Percentiles rank a stretch among this genome's conserved stretches.
Evolutionary conservation across 2,329 filamentous ascomycete species (phyloP).

Genomic region (Drechslerella dactyloides): DNA sequence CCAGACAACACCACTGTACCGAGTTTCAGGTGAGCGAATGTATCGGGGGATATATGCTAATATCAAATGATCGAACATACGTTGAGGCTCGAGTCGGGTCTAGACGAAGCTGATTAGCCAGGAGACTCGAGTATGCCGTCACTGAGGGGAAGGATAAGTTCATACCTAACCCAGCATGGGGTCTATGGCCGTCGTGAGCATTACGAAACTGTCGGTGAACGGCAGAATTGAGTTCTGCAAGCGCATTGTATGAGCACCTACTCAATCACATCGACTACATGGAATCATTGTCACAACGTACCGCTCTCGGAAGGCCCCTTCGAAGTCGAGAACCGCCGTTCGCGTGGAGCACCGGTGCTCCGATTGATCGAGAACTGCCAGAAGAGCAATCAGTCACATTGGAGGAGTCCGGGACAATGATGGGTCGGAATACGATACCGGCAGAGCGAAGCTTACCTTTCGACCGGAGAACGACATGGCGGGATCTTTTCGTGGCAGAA

Average conservation of each 20-base stretch:
- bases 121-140: neutral
- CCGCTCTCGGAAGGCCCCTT: slow-evolving; percentile 48
- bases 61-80: slow-evolving; percentile 18
- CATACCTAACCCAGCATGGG: slow-evolving; percentile 88
- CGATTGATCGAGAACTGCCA: slow-evolving; percentile 43
- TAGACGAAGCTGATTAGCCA: slow-evolving; percentile 11
- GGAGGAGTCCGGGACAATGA: neutral
- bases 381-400: neutral
- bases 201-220: slow-evolving; percentile 88
- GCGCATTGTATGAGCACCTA: slow-evolving; percentile 4
- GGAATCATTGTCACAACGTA: slow-evolving; percentile 1
- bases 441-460: slow-evolving; percentile 44
- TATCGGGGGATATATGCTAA: neutral
- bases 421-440: slow-evolving; percentile 24
- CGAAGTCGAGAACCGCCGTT: slow-evolving; percentile 45
- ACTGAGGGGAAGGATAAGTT: slow-evolving; percentile 60
- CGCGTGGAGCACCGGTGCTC: slow-evolving; percentile 43
- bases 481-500: slow-evolving; percentile 17
- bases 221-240: slow-evolving; percentile 76
- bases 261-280: neutral
- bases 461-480: slow-evolving; percentile 50
- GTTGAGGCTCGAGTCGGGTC: slow-evolving; percentile 49
- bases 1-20: slow-evolving; percentile 92
- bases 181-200: slow-evolving; percentile 87
- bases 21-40: slow-evolving; percentile 14